Evolutionary conservation across 2,329 filamentous ascomycete species (phyloP), one percentile per base, ranked within the genome.

Genomic region (Fusarium drepaniforme): DNA sequence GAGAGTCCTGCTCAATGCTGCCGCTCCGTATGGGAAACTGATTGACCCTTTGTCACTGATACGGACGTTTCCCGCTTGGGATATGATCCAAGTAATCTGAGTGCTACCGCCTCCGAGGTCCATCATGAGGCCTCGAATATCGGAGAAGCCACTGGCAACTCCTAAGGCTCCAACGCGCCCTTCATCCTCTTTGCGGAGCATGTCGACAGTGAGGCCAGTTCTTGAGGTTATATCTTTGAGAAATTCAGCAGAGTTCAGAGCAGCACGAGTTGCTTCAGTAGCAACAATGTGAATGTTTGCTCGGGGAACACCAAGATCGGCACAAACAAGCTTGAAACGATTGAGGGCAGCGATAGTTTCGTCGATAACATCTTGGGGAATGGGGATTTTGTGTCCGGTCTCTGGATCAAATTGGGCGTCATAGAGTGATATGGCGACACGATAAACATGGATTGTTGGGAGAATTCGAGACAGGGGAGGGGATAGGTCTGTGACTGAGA

Each of bases 81-180:
- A 86, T 56, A 88, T 82, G 78, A 94, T 87, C 91, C 92, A 93
- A 15, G 90, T 93, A 72, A 94, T 87, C 80, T 94, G 92, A 35
- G 90, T 92, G 77, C 90, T 92, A 3, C 92, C 92, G n/a, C 92
- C 92, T 16, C 92, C 92, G 4, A 94, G 84, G 82, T 94, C 92
- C 92, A 94, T 93, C 21, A 93, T 90, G 28, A 94, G 82, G 0
- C 92, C 92, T 58, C 86, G 86, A 18, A 93, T 87, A 35, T 83
- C 81, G 3, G 86, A 85, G 71, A 93, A 89, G 35, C 90, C 91
- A 77, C 90, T 93, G 3, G 91, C 92, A n/a, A 93, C 88, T 0
- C 92, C 92, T 77, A 92, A 80, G 0, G 92, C 92, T 0, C 92
- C 92, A 8, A 93, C 85, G 46, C 87, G 84, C 0, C 92, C 92